Evolutionary conservation across 2,329 filamentous ascomycete species (phyloP).

Genomic region (Fonsecaea multimorphosa): DNA sequence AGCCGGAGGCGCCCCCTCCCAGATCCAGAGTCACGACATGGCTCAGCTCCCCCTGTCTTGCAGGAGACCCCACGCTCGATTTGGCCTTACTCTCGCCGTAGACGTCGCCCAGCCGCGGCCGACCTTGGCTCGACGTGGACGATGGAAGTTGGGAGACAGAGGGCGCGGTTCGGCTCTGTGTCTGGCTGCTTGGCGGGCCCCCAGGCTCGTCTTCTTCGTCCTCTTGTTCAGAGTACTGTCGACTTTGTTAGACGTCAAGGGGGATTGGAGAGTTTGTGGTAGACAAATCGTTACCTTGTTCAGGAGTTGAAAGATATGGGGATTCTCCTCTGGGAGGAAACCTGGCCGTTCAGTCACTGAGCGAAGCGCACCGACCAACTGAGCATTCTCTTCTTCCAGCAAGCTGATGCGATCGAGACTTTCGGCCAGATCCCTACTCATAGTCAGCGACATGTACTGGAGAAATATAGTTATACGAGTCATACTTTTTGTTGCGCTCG

Average conservation of each 20-base stretch:
- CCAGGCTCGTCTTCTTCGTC: constrained; percentile 4
- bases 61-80: constrained; percentile 31
- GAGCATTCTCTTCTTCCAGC: constrained; percentile 28
- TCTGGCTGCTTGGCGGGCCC: constrained; percentile 17
- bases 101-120: background rate
- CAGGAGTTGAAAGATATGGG: constrained; percentile 28
- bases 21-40: constrained; percentile 27
- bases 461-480: background rate
- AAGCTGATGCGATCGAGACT: constrained; percentile 26
- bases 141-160: constrained; percentile 3
- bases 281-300: constrained; percentile 23
- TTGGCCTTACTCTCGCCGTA: constrained; percentile 18
- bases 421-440: constrained; percentile 31
- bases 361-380: constrained; percentile 25
- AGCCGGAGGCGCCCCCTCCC: constrained; percentile 32
- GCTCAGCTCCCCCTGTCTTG: constrained; percentile 26
- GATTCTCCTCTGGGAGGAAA: constrained; percentile 30
- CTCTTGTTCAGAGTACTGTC: constrained; percentile 24
- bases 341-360: constrained; percentile 17
- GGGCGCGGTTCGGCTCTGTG: constrained; percentile 8
- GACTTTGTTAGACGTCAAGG: background rate
- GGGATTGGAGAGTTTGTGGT: background rate
- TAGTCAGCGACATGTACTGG: constrained; percentile 7
- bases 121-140: background rate
- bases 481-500: constrained; percentile 38